Evolutionary conservation across 2,329 filamentous ascomycete genomes (phyloP), one percentile per base, ranked within the genome.

Genomic region (Neodidymelliopsis sp.): DNA sequence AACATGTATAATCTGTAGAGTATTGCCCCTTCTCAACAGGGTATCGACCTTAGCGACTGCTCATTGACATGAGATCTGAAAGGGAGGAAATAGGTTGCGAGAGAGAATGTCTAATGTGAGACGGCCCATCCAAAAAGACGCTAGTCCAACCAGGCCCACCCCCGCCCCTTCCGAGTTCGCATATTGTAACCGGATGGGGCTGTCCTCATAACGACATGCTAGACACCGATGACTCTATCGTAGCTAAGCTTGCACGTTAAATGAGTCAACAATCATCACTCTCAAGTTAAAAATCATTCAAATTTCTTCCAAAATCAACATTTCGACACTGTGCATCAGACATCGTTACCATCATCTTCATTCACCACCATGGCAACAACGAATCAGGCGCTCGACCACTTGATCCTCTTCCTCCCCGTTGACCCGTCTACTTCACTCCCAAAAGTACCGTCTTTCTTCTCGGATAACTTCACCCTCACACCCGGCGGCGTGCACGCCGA

Each of bases 401-500:
- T 88, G 45, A 81, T 88, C 54, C 75, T 89, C 43, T 78, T 88
- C 2, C 71, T 88, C 3, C 81, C 85, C 0, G 75, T 81, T 80
- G 1, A 77, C 80, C 75, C 77, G 16, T 72, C 85, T 4, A 56
- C 67, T 2, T 60, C 72, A 74, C 49, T 61, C 11, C 68, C 68
- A 7, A 31, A 53, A 8, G 41, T 70, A 12, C 65, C 67, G 12
- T 11, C 82, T 2, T 84, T 83, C 4, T 70, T 88, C 25, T 75
- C 75, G 2, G 64, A 78, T 5, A 73, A 79, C 37, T 86, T 89
- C 71, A 81, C 77, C 36, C 71, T 88, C 43, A 78, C 80, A 23
- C 76, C 81, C 2, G 86, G 86, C 43, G 86, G 86, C 25, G 75
- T 72, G 12, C 85, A 88, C 60, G 80, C 83, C 7, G 85, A 85